Conservation (phyloP, 208 protist genomes). For the Leishmania lainsoni region DNA sequence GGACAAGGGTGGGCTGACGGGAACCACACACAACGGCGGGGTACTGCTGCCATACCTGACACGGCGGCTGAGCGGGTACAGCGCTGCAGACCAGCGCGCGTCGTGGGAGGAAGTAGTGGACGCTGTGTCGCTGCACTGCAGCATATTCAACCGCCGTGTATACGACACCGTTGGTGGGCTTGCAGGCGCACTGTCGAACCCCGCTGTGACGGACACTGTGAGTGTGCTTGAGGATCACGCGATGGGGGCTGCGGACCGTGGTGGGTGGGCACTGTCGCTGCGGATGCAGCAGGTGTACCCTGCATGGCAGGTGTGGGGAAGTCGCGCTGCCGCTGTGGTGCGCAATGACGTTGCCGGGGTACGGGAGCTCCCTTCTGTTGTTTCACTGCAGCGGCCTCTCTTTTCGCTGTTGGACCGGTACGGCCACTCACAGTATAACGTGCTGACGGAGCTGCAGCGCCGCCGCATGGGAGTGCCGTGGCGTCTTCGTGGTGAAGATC, state of each 20-base stretch:
- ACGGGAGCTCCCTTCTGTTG: not conserved
- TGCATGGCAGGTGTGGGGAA: constrained; percentile 34
- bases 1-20: constrained; percentile 29
- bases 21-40: not conserved
- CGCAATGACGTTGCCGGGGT: not conserved
- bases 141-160: constrained; percentile 24
- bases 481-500: not conserved
- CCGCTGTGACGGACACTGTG: not conserved
- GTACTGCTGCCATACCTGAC: constrained; percentile 26
- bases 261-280: constrained; percentile 35
- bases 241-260: constrained; percentile 19
- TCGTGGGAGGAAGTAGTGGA: constrained; percentile 30
- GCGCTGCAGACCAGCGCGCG: constrained; percentile 28
- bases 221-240: not conserved
- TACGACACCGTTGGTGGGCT: constrained; percentile 36
- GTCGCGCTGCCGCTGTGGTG: constrained; percentile 30
- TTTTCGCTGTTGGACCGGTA: constrained; percentile 1
- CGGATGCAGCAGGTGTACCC: constrained; percentile 23
- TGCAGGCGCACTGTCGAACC: not conserved
- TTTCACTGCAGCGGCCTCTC: not conserved
- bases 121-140: constrained; percentile 36
- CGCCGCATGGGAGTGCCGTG: constrained; percentile 10
- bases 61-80: constrained; percentile 22
- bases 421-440: not conserved
- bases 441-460: constrained; percentile 14